Evolutionary conservation across 2,329 filamentous ascomycete species (phyloP).

Genomic region (Coniochaeta ligniaria): DNA sequence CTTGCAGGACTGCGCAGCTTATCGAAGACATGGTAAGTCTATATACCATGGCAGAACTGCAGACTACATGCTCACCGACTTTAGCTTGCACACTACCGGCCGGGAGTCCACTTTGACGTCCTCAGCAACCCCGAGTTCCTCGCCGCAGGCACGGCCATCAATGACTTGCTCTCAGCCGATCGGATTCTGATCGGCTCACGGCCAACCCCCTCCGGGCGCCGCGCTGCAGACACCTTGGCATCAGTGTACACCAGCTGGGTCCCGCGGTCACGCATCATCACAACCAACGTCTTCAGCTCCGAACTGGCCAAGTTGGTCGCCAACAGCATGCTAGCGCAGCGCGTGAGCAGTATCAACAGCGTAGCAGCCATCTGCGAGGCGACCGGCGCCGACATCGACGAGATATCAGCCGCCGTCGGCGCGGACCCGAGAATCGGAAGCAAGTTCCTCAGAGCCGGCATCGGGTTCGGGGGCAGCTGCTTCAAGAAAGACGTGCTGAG

Average conservation of each 20-base stretch:
- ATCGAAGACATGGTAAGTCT: conserved; percentile 58
- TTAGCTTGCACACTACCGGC: conserved; percentile 51
- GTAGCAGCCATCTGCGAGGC: conserved; percentile 74
- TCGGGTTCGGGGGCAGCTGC: conserved; percentile 75
- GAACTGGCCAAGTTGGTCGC: conserved; percentile 74
- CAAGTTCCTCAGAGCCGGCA: conserved; percentile 65
- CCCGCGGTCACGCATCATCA: conserved; percentile 57
- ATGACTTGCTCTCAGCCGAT: conserved; percentile 63
- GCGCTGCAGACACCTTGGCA: conserved; percentile 56
- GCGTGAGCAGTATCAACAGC: conserved; percentile 75
- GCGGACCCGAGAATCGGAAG: conserved; percentile 65
- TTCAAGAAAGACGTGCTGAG: conserved; percentile 76
- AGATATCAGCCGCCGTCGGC: conserved; percentile 61
- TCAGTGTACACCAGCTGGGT: conserved; percentile 68
- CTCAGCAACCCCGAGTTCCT: conserved; percentile 79
- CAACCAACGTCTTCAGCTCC: conserved; percentile 69
- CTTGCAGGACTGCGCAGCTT: conserved; percentile 64
- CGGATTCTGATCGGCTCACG: conserved; percentile 69
- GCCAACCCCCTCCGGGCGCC: conserved; percentile 49
- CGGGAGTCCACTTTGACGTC: conserved; percentile 63
- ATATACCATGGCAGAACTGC: not conserved
- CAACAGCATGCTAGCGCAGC: conserved; percentile 74
- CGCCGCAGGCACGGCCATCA: conserved; percentile 68
- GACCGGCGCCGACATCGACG: conserved; percentile 68
- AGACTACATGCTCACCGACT: conserved; percentile 8